A percentile compares a stretch with the other conserved stretches of the same genome.
phyloP scores from a whole-genome alignment of 192 early-diverging fungal species.

The Geranomyces michiganensis region DNA sequence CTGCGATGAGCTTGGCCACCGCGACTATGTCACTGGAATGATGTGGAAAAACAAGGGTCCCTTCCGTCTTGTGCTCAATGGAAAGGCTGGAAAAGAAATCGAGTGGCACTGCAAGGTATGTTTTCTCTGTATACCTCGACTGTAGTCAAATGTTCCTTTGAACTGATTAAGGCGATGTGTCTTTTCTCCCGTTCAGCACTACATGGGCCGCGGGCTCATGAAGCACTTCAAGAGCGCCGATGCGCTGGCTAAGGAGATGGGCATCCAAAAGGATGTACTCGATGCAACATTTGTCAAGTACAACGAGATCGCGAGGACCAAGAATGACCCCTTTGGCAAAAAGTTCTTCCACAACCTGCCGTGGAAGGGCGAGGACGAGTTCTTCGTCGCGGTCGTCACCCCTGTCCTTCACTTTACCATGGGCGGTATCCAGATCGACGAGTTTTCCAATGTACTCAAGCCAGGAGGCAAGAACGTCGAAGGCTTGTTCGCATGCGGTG shows the following conservation, averaged over 20 bases:
- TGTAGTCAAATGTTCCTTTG: not conserved
- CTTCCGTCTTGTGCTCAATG: conserved; percentile 80
- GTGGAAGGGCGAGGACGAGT: conserved; percentile 50
- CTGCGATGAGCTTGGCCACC: conserved; percentile 90
- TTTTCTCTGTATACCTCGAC: not conserved
- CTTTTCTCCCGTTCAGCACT: conserved; percentile 64
- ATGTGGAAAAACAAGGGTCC: conserved; percentile 89
- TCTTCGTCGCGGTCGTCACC: conserved; percentile 60
- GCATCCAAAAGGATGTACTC: conserved; percentile 34
- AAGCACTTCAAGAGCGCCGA: conserved; percentile 75
- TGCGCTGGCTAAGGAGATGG: conserved; percentile 79
- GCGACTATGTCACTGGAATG: conserved; percentile 88
- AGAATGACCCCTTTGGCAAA: conserved; percentile 62
- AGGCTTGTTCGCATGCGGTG: conserved; percentile 88
- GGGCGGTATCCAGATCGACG: conserved; percentile 86
- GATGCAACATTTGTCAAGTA: conserved; percentile 52
- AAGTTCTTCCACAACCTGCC: conserved; percentile 63
- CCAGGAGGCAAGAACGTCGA: conserved; percentile 59
- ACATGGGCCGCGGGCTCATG: conserved; percentile 87
- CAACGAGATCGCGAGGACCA: conserved; percentile 55
- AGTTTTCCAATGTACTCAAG: conserved; percentile 64
- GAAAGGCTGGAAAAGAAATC: conserved; percentile 83
- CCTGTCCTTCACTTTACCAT: conserved; percentile 67
- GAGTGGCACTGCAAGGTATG: conserved; percentile 84
- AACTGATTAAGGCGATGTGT: not conserved